Base-by-base conservation (phyloP, 768 basidiomycete genomes). In the Scleroderma bovista region DNA sequence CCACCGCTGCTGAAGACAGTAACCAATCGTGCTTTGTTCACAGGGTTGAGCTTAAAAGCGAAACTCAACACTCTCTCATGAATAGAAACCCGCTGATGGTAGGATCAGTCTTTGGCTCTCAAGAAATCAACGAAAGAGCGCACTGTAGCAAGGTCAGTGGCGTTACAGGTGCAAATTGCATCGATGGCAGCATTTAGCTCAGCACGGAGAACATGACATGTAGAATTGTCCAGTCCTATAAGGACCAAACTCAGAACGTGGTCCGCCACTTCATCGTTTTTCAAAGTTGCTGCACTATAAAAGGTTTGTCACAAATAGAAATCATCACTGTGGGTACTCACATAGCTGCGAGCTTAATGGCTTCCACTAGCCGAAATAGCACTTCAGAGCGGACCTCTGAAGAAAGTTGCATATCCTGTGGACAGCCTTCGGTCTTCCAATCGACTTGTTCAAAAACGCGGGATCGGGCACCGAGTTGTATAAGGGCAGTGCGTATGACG, bases 171-270 rank as follows among this genome's bases (percentile, higher is more conserved):
- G 52, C 77, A 80, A 32, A 82, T 54, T 19, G 60, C 57, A 44
- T 84, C 74, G 36, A 84, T 63, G 1, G 76, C 70, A 7, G 66
- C 54, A 40, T 72, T 72, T 40, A 85, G 63, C 7, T 79, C 78
- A 22, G 61, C 66, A 47, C 64, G 69, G 8, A 82, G 67, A 13
- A 77, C 74, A 3, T 62, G 58, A 1, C 74, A 64, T 31, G 75
- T 75, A 12, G 71, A 64, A 2, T 71, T 62, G 56, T 88, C 86
- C 52, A 85, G 72, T 2, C 72, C 81, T 23, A 88, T 60, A 3
- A 83, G 65, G 4, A 83, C 52, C 37, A 89, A 55, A 2, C 71
- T 64, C 44, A 80, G 54, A 8, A 83, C 55, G 19, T 83, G 59
- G 50, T 79, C 72, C 12, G 77, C 71, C 1, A 76, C 57, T 20